A percentile compares a stretch with the other conserved stretches of the same genome.
These are phyloP conservation scores for Fusarium buharicum DNA, from an alignment of 2,329 filamentous ascomycete genomes.

Conservation along the genomic window DNA sequence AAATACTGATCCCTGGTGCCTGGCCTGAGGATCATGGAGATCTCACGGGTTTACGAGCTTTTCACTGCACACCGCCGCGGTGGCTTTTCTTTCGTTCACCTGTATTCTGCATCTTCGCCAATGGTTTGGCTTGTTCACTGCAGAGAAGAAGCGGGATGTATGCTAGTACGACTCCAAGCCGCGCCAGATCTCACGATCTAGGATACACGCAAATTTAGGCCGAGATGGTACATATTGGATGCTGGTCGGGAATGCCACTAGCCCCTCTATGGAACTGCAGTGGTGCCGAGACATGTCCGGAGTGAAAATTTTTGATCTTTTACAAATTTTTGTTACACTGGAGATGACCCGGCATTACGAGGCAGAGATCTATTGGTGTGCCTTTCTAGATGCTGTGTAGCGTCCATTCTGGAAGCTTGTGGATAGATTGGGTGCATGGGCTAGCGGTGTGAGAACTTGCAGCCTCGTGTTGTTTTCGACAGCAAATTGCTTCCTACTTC, in stretches of 20 bases:
- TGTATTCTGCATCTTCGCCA: conserved; percentile 23
- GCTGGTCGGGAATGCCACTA: conserved; percentile 24
- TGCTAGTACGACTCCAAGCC: conserved; percentile 36
- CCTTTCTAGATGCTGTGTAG: conserved; percentile 19
- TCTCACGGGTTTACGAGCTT: conserved; percentile 31
- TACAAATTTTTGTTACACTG: conserved; percentile 12
- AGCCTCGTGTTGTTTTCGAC: conserved; percentile 10
- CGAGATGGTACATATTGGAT: conserved; percentile 29
- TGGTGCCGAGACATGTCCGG: conserved; percentile 39
- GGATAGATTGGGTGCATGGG: conserved; percentile 11
- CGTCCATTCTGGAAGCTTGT: conserved; percentile 29
- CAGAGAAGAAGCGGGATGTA: conserved; percentile 33
- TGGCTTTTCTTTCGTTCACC: conserved; percentile 23
- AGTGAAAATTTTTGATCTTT: conserved; percentile 1
- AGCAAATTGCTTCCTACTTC: conserved; percentile 5
- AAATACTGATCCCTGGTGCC: conserved; percentile 11
- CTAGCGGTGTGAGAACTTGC: conserved; percentile 10
- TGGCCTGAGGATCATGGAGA: conserved; percentile 23
- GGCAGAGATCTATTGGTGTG: conserved; percentile 18
- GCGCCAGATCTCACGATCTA: conserved; percentile 42
- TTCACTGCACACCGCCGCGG: conserved; percentile 32
- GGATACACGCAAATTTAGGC: conserved; percentile 33
- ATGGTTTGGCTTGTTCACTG: conserved; percentile 23
- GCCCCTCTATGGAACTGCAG: conserved; percentile 23
- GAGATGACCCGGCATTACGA: neutral